Evolutionary conservation across 257 asterid species (phyloP).

Genomic region (Orobanche coerulescens): DNA sequence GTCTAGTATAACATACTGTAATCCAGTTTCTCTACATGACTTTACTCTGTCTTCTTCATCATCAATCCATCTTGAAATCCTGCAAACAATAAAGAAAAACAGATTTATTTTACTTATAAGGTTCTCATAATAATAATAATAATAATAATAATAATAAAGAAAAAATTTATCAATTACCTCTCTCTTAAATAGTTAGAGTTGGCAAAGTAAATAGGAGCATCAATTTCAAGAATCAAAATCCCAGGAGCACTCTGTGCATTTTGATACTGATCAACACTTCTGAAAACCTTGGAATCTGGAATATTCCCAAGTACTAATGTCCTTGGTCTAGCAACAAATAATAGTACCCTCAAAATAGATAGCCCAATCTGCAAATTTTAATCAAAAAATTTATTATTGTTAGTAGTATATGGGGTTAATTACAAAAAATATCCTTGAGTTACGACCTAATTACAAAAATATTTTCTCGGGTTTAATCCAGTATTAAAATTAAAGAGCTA

Average conservation of each 20-base stretch:
- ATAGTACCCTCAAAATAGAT: conserved; percentile 58
- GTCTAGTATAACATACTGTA: conserved; percentile 65
- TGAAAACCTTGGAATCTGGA: conserved; percentile 59
- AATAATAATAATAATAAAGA: neutral
- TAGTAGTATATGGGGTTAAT: too few species aligned
- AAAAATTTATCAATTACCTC: conserved; percentile 37
- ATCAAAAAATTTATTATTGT: neutral
- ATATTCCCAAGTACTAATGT: conserved; percentile 74
- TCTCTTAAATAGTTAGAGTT: conserved; percentile 87
- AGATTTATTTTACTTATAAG: neutral
- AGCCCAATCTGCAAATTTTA: conserved; percentile 49
- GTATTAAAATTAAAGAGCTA: too few species aligned
- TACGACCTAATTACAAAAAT: too few species aligned
- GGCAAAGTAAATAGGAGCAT: conserved; percentile 88
- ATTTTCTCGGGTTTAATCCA: too few species aligned
- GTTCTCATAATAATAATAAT: neutral
- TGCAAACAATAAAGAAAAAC: conserved; percentile 9
- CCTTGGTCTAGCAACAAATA: conserved; percentile 84
- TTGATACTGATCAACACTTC: conserved; percentile 75
- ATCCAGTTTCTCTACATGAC: conserved; percentile 39
- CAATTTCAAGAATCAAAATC: conserved; percentile 68
- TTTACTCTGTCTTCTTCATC: conserved; percentile 78
- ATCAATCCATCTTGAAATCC: conserved; percentile 82
- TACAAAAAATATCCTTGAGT: too few species aligned
- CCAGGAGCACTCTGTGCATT: conserved; percentile 58